Conservation (phyloP, 2,329 filamentous ascomycete genomes). For the Hypoxylon sp. region DNA sequence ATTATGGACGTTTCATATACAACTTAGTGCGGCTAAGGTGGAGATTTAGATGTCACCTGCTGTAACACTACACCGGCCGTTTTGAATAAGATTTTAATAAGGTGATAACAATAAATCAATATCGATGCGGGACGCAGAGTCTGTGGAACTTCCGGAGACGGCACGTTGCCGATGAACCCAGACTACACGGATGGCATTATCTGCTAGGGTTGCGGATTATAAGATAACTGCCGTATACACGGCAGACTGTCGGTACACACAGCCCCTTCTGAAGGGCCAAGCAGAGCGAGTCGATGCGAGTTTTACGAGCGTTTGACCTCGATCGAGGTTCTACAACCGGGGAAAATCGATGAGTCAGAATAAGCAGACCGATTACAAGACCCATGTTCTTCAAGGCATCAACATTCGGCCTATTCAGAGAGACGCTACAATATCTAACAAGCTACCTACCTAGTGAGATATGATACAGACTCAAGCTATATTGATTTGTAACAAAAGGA, state of each 20-base stretch:
- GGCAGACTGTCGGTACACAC: conserved; percentile 18
- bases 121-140: conserved; percentile 1
- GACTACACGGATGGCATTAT: conserved; percentile 9
- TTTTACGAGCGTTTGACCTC: conserved; percentile 5
- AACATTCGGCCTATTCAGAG: not conserved
- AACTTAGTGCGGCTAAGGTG: conserved; percentile 18
- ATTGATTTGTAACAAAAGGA: not conserved
- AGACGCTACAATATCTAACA: not conserved
- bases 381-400: not conserved
- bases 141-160: conserved; percentile 29
- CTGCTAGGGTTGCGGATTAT: conserved; percentile 10
- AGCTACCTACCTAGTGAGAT: not conserved
- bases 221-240: conserved; percentile 29
- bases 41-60: conserved; percentile 18
- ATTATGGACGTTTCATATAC: conserved; percentile 27
- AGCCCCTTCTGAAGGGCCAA: conserved; percentile 17
- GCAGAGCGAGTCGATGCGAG: conserved; percentile 28
- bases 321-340: conserved; percentile 41
- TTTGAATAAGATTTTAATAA: conserved; percentile 15
- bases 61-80: conserved; percentile 15
- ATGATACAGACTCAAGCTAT: conserved; percentile 1
- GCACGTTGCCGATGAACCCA: conserved; percentile 12
- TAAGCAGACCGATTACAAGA: not conserved
- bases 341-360: conserved; percentile 2
- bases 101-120: conserved; percentile 1